Percentiles rank a stretch among this genome's conserved stretches.
These are phyloP conservation scores for Zymoseptoria ardabiliae DNA, from an alignment of 2,329 filamentous ascomycete species.

Conservation along the genomic window DNA sequence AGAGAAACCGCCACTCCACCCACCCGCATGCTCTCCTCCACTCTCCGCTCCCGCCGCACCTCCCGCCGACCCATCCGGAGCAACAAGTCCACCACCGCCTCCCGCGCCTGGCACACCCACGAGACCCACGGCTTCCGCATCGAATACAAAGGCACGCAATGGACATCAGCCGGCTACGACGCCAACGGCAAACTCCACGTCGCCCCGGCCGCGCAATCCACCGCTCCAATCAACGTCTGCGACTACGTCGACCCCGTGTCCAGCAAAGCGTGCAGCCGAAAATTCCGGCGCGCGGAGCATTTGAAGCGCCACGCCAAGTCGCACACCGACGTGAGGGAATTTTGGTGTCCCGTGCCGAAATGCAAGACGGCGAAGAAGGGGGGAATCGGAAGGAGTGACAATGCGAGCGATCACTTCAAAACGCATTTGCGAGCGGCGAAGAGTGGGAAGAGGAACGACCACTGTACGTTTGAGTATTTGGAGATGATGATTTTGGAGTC, in stretches of 20 bases:
- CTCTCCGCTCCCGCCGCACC: slow-evolving; percentile 1
- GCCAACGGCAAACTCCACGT: background rate
- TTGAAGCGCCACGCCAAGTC: slow-evolving; percentile 25
- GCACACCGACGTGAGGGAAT: slow-evolving; percentile 17
- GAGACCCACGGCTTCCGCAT: slow-evolving; percentile 3
- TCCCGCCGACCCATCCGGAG: slow-evolving; percentile 8
- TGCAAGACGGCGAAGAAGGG: slow-evolving; percentile 12
- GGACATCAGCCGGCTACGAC: background rate
- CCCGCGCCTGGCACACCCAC: slow-evolving; percentile 7
- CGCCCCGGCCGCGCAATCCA: background rate
- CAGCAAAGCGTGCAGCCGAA: slow-evolving; percentile 11
- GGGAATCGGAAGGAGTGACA: slow-evolving; percentile 23
- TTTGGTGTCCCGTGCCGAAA: slow-evolving; percentile 17
- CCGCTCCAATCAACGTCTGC: slow-evolving; percentile 18
- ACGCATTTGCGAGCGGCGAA: slow-evolving; percentile 20
- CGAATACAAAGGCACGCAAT: slow-evolving; percentile 9
- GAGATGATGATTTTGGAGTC: slow-evolving; percentile 65
- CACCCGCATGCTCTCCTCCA: background rate
- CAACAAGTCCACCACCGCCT: slow-evolving; percentile 1
- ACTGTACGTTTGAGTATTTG: slow-evolving; percentile 5
- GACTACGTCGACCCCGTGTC: slow-evolving; percentile 1
- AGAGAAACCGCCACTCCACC: slow-evolving; percentile 5
- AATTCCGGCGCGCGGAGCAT: slow-evolving; percentile 28
- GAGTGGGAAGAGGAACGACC: slow-evolving; percentile 23
- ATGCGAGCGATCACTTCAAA: slow-evolving; percentile 27